Evolutionary conservation across 176 grass and related monocot species (phyloP), one percentile per base, ranked within the genome.

Genomic region (Panicum miliaceum): DNA sequence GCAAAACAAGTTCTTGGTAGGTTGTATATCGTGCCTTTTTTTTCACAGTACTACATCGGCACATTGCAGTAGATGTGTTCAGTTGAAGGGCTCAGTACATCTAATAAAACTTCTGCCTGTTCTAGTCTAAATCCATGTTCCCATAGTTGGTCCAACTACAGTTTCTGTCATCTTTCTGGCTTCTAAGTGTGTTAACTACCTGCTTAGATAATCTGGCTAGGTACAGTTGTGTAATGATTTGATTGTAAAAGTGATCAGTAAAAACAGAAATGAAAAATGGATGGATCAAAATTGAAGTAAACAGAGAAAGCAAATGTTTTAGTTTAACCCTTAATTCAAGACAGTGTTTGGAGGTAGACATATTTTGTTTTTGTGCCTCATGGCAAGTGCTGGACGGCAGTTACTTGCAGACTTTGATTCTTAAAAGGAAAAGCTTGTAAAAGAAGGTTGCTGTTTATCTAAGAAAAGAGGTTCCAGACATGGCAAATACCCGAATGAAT

Each of bases 1-100:
- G 96, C 96, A 79, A 99, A 96, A 64, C 93, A 99, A 91, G 96
- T 99, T 79, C 85, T 99, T 75, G 96, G 96, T 99, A 96, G 65
- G 84, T 68, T 73, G 4, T 72, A 62, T 40, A 19, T 56, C 52
- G 18, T 57, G 68, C 25, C 12, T 73, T n/a, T 67, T 53, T 59
- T 45, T 47, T 2, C 29, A 72, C 5, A 61, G 7, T 73, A n/a
- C 19, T 83, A 23, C 19, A 85, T 58, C 12, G 23, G 43, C 1
- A 11, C 19, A 38, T 40, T 59, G 26, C 23, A 43, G 43, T 16
- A 36, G 51, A 70, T 54, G 8, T 76, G 50, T 36, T 69, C 15
- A 75, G 38, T 42, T 48, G 19, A 66, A 80, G 48, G 19, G 25
- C 6, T 8, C 52, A 40, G 4, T 4, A 79, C 22, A 75, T 9